Base-by-base conservation (phyloP, 306 rosid genomes). In the Begonia masoniana region DNA sequence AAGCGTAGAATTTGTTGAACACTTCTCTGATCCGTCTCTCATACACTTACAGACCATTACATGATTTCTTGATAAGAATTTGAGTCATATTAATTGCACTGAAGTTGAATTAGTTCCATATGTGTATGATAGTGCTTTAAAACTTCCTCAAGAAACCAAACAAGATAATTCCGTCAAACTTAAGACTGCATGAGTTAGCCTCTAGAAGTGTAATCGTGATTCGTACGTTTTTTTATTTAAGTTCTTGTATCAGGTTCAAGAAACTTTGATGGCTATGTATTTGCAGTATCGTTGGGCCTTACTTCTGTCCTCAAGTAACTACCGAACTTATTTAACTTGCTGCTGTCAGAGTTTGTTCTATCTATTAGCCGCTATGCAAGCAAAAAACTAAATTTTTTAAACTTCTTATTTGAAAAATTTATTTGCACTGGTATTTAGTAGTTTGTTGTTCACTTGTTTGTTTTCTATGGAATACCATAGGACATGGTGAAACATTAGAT, bases 231-330 rank as follows among this genome's bases (percentile, higher is more conserved):
- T 6, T 21, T 45, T 43, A 11, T 43, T 43, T 10, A 43, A 35
- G 19, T 31, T 59, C 23, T 72, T 62, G 48, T 47, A 51, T 51
- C 83, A 89, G 97, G 85, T 63, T 76, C 87, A 14, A 67, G 69
- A 52, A 57, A 65, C 63, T 51, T 63, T 57, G 82, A 80, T 65
- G 97, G 97, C 55, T 89, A 82, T 71, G 70, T 77, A 72, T 80
- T 89, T 68, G 97, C 95, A 54, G 7, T 82, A 55, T 85, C 78
- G 39, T 54, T 89, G 85, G 97, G 97, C n/a, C 85, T 85, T 64
- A 52, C 83, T 54, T 80, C 97, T 61, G 67, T 85, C 63, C 52
- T 76, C 66, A 89, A 85, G 97, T 89, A 82, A 78, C 69, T 76
- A 58, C 57, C 47, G 16, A 45, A 47, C 74, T 59, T 63, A 46